Percentiles rank a stretch among this genome's conserved stretches.
Evolutionary conservation across 208 protist genomes (phyloP).

Genomic region (Crithidia bombi): DNA sequence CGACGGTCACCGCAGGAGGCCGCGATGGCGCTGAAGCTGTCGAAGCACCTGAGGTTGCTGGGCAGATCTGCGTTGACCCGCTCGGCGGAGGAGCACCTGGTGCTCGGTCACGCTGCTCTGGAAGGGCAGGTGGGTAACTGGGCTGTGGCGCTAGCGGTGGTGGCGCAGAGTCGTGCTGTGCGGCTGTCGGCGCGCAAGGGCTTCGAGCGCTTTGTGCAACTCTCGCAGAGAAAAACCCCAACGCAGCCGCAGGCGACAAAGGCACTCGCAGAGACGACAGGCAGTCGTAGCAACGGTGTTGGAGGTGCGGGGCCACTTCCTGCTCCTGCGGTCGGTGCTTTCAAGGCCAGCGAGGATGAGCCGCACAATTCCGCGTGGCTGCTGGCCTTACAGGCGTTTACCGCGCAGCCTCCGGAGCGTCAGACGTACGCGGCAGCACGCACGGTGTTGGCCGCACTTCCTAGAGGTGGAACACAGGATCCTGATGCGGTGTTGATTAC

Average conservation of each 20-base stretch:
- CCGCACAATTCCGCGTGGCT: constrained; percentile 7
- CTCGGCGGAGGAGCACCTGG: constrained; percentile 49
- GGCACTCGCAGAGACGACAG: not conserved
- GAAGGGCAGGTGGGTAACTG: constrained; percentile 45
- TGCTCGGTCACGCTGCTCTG: constrained; percentile 47
- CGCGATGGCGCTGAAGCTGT: constrained; percentile 52
- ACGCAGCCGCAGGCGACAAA: not conserved
- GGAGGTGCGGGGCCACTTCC: not conserved
- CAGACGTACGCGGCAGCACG: constrained; percentile 53
- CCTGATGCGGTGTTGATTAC: constrained; percentile 36
- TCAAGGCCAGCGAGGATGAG: not conserved
- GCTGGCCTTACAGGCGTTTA: constrained; percentile 24
- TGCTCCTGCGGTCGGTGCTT: not conserved
- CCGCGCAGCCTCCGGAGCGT: constrained; percentile 14
- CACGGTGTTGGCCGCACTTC: constrained; percentile 40
- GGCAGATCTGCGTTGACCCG: constrained; percentile 27
- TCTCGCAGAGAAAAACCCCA: not conserved
- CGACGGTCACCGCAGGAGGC: constrained; percentile 24
- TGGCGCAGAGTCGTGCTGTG: constrained; percentile 43
- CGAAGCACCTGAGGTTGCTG: constrained; percentile 49
- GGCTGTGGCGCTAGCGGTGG: constrained; percentile 46
- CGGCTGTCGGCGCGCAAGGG: constrained; percentile 55
- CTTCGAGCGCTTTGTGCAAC: constrained; percentile 28
- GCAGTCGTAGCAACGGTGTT: not conserved
- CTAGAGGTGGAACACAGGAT: constrained; percentile 12